phyloP scores from a whole-genome alignment of 1,139 yeast species.

The Trichomonascaceae sp. region DNA sequence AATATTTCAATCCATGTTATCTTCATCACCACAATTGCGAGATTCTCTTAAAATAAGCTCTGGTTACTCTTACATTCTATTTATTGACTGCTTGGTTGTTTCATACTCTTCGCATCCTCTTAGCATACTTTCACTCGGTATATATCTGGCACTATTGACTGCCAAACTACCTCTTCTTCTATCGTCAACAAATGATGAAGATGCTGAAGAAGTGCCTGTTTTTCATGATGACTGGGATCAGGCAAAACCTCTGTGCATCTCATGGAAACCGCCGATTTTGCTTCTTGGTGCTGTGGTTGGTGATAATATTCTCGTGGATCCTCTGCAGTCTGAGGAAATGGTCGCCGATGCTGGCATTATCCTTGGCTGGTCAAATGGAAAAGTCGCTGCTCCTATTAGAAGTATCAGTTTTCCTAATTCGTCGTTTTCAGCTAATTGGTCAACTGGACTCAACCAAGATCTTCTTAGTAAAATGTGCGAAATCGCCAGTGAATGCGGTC shows the following conservation, averaged over 20 bases:
- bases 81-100: conserved; percentile 70
- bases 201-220: conserved; percentile 78
- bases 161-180: conserved; percentile 69
- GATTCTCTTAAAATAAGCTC: conserved; percentile 56
- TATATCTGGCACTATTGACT: conserved; percentile 72
- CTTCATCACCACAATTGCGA: conserved; percentile 38
- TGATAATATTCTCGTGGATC: conserved; percentile 63
- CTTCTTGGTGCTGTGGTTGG: conserved; percentile 75
- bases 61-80: conserved; percentile 68
- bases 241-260: conserved; percentile 41
- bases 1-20: conserved; percentile 32
- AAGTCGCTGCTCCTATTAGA: conserved; percentile 45
- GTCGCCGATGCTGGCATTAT: conserved; percentile 79
- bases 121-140: conserved; percentile 68
- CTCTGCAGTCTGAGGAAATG: conserved; percentile 77
- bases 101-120: conserved; percentile 68
- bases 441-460: conserved; percentile 24
- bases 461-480: conserved; percentile 30
- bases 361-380: conserved; percentile 60
- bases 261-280: conserved; percentile 64
- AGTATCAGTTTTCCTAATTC: conserved; percentile 19
- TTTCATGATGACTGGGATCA: conserved; percentile 83
- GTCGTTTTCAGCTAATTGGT: background rate
- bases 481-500: conserved; percentile 20
- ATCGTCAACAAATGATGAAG: conserved; percentile 51